These are phyloP conservation scores for Oligophagozyma castellii DNA, from an alignment of 1,139 yeast species.

Conservation along the genomic window DNA sequence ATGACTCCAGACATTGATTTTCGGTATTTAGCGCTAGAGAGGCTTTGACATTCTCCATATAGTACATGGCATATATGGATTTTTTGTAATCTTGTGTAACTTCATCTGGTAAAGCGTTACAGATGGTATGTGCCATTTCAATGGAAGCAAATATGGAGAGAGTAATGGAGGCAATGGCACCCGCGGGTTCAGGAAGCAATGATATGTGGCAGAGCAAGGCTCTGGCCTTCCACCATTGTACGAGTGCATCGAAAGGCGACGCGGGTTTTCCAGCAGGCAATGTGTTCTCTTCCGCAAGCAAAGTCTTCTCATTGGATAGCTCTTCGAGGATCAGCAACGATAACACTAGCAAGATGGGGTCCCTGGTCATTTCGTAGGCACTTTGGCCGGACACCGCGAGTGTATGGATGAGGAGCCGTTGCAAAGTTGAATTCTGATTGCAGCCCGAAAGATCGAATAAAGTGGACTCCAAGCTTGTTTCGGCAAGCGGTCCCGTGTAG, in stretches of 20 bases:
- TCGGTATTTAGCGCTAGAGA: conserved; percentile 50
- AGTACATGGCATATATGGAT: conserved; percentile 34
- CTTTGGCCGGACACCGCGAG: conserved; percentile 47
- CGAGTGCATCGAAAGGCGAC: conserved; percentile 30
- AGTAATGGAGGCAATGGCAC: conserved; percentile 26
- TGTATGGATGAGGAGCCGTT: conserved; percentile 21
- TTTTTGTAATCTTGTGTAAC: conserved; percentile 19
- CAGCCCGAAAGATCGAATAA: conserved; percentile 4
- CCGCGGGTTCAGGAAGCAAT: conserved; percentile 44
- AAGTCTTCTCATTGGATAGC: conserved; percentile 18
- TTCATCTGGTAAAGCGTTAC: conserved; percentile 17
- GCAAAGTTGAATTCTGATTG: conserved; percentile 19
- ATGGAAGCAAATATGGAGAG: conserved; percentile 21
- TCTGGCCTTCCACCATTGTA: conserved; percentile 64
- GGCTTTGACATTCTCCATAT: conserved; percentile 54
- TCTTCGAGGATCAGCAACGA: conserved; percentile 39
- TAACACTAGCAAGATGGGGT: conserved; percentile 39
- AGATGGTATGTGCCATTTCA: conserved; percentile 17
- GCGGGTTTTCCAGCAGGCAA: conserved; percentile 12
- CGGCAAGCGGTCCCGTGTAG: conserved; percentile 69
- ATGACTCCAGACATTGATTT: conserved; percentile 38
- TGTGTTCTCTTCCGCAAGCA: conserved; percentile 9
- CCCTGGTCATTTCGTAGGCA: conserved; percentile 45
- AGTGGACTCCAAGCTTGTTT: conserved; percentile 11
- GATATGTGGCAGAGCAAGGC: conserved; percentile 50